Evolutionary conservation across 1,284 basidiomycete genomes (phyloP).

Genomic region (Rhodotorula sp.): DNA sequence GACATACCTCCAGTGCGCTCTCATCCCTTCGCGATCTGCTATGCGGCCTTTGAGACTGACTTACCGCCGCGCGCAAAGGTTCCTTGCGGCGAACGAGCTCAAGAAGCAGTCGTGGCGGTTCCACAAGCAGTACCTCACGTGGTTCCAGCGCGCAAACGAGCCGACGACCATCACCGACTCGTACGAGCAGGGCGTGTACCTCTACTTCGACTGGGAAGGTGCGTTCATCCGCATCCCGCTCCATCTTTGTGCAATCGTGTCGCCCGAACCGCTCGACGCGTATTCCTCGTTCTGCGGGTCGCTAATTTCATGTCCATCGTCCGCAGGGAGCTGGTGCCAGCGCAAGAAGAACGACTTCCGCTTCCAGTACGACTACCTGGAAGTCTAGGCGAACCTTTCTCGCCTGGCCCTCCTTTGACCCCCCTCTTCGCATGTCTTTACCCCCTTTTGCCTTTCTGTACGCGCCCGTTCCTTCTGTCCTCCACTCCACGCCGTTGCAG

Average conservation of each 20-base stretch:
- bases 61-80: constrained; percentile 58
- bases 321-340: constrained; percentile 73
- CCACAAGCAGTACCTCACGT: constrained; percentile 98
- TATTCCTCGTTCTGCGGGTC: not conserved
- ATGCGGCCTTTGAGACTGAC: not conserved
- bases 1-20: constrained; percentile 46
- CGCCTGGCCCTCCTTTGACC: no score
- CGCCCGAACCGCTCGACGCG: no score
- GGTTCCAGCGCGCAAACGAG: constrained; percentile 99
- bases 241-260: no score
- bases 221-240: not conserved
- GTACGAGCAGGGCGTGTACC: constrained; percentile 90
- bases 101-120: constrained; percentile 99
- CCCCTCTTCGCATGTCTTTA: not conserved
- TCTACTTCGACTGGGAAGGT: constrained; percentile 37
- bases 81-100: constrained; percentile 92
- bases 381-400: not conserved
- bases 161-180: constrained; percentile 99
- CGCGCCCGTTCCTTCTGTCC: no score
- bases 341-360: constrained; percentile 97
- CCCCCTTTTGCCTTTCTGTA: no score
- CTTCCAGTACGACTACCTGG: constrained; percentile 59
- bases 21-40: not conserved
- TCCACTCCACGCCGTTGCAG: no score
- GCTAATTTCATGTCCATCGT: no score